Base-by-base conservation (phyloP, 805 yeast genomes). In the Kazachstania bromeliacearum region DNA sequence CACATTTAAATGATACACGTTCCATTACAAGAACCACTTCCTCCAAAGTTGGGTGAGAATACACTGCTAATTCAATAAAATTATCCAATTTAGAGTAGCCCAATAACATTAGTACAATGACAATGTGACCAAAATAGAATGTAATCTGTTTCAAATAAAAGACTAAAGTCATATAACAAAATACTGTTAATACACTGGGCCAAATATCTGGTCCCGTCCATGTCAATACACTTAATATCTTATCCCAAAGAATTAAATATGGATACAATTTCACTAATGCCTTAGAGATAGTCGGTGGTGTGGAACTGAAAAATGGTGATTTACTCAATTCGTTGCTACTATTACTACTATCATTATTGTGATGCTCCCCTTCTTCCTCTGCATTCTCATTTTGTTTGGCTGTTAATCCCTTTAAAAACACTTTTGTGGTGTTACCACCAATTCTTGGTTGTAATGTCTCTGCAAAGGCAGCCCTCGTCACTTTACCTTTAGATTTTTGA, bases 171-270 rank as follows among this genome's bases (percentile, higher is more conserved):
- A 75, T 63, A 56, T 73, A 78, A 10, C 66, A 47, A 14, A 47
- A 34, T 10, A 49, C 47, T 4, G 74, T 70, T 19, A 85, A 67
- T 14, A 82, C 63, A 48, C 85, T 77, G 38, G 79, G 61, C 85
- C 89, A 85, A 23, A 72, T 67, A 57, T 85, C 94, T 25, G 81
- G 87, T 42, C 79, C 77, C 2, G 97, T 84, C 98, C 98, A 89
- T 0, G 97, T 88, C 27, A 84, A 59, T 28, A 88, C 67, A 29
- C 84, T 77, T 37, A 87, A 65, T 3, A 73, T 41, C 45, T 77
- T 75, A 57, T 88, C 85, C n/a, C 77, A 75, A 2, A 82, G 70
- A 24, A 83, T 68, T 27, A 89, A 65, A 53, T 85, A 85, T 2
- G 97, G 97, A 55, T 89, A 88, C 7, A 94, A 75, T 41, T 76